Conservation (phyloP, 768 basidiomycete species). For the Boletales sp. region DNA sequence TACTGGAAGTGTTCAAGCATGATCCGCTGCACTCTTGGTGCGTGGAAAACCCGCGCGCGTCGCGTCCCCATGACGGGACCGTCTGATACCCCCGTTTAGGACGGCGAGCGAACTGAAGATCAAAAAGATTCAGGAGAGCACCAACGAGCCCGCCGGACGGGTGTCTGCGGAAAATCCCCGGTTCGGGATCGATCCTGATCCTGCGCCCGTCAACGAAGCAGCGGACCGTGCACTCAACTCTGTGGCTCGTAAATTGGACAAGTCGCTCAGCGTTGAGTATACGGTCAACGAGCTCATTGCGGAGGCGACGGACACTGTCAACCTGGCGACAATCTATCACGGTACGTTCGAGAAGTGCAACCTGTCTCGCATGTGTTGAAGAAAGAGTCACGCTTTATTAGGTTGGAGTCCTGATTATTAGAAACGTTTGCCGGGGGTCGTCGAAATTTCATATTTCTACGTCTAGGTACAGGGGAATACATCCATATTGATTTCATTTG, state of each 20-base stretch:
- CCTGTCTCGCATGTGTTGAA: conserved; percentile 2
- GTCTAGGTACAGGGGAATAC: conserved; percentile 7
- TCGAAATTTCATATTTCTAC: conserved; percentile 1
- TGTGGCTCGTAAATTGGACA: conserved; percentile 81
- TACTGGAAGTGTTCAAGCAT: conserved; percentile 94
- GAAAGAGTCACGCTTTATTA: conserved; percentile 7
- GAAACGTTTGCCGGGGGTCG: too few relatives aligned
- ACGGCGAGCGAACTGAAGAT: conserved; percentile 76
- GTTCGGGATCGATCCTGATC: conserved; percentile 56
- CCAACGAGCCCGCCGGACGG: conserved; percentile 23
- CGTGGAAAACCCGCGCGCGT: too few relatives aligned
- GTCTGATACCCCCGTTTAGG: conserved; percentile 38
- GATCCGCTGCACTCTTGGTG: conserved; percentile 95
- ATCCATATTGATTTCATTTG: conserved; percentile 9
- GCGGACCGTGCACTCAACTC: conserved; percentile 85
- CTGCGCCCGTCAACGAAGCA: conserved; percentile 74
- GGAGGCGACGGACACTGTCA: conserved; percentile 74
- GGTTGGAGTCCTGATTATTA: conserved; percentile 45
- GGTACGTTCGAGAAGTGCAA: conserved; percentile 45
- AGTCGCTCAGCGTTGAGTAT: conserved; percentile 84
- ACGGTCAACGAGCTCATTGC: conserved; percentile 91
- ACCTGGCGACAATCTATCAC: conserved; percentile 73
- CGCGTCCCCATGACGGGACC: too few relatives aligned
- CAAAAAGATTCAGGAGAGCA: conserved; percentile 54
- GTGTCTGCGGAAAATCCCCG: conserved; percentile 23